Percentiles rank a stretch among this genome's conserved stretches.
phyloP scores from a whole-genome alignment of 2,329 filamentous ascomycete species.

The Neopestalotiopsis clavispora region DNA sequence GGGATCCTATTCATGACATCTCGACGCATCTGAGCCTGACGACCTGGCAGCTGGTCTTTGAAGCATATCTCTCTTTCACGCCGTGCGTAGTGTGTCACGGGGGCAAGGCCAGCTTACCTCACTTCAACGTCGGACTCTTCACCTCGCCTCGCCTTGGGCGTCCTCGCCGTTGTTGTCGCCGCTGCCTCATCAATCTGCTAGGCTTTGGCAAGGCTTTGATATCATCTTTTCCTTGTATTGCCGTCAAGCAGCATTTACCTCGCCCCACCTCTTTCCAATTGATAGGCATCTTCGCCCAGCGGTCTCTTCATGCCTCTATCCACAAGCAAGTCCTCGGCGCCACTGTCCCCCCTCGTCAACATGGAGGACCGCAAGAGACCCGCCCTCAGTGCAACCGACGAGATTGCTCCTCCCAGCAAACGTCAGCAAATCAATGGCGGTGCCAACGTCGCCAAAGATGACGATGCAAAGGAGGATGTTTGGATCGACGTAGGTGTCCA shows the following conservation, averaged over 20 bases:
- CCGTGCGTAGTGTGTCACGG: conserved; percentile 13
- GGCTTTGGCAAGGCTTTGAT: background rate
- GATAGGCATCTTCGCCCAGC: conserved; percentile 40
- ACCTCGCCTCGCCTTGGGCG: background rate
- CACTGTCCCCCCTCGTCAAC: conserved; percentile 84
- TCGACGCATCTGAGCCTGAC: background rate
- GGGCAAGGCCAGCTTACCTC: conserved; percentile 13
- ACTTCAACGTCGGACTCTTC: background rate
- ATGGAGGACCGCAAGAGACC: conserved; percentile 99
- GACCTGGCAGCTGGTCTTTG: conserved; percentile 3
- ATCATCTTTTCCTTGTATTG: conserved; percentile 4
- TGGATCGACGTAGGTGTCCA: conserved; percentile 69
- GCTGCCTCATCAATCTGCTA: background rate
- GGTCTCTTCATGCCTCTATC: conserved; percentile 86
- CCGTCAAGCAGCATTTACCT: background rate
- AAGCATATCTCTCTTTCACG: background rate
- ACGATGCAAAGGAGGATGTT: conserved; percentile 62
- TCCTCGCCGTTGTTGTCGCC: background rate
- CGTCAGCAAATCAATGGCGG: conserved; percentile 87
- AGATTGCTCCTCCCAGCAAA: conserved; percentile 88
- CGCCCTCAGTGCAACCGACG: conserved; percentile 78
- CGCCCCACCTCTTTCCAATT: background rate
- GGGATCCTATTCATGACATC: background rate
- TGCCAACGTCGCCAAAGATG: conserved; percentile 60
- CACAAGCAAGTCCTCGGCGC: conserved; percentile 70